Conservation (phyloP, 148 eudicot species). For the Pouteria glomerata region DNA sequence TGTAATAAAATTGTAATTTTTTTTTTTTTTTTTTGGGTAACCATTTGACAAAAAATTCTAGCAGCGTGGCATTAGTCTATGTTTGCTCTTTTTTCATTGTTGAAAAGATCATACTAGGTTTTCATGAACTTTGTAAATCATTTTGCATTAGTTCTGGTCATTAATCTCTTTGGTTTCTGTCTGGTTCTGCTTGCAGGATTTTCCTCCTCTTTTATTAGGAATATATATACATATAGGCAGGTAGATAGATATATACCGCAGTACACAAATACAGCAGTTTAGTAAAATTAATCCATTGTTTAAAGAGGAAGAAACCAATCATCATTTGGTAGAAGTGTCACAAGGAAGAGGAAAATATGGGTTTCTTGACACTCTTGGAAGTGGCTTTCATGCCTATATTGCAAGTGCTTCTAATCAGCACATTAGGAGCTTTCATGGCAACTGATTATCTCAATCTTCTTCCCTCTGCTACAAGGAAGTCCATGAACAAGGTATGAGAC, state of each 20-base stretch:
- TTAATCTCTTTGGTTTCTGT: not conserved
- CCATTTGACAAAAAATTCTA: too few relatives aligned
- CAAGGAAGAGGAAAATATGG: too few relatives aligned
- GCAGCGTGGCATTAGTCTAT: too few relatives aligned
- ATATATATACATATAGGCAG: not conserved
- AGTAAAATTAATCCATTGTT: not conserved
- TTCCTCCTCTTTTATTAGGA: conserved; percentile 9
- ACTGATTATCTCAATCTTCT: conserved; percentile 28
- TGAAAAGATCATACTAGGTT: not conserved
- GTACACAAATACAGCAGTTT: not conserved
- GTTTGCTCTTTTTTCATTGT: not conserved
- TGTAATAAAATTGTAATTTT: too few relatives aligned
- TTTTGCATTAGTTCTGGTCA: not conserved
- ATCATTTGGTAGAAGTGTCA: too few relatives aligned
- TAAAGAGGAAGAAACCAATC: too few relatives aligned
- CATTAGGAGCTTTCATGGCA: conserved; percentile 40
- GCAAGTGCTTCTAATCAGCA: conserved; percentile 26
- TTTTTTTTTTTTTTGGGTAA: too few relatives aligned
- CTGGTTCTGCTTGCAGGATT: conserved; percentile 1
- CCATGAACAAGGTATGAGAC: conserved; percentile 34
- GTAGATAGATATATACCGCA: too few relatives aligned
- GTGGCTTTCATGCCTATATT: conserved; percentile 31
- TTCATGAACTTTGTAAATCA: not conserved
- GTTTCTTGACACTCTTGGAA: conserved; percentile 22
- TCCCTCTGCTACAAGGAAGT: conserved; percentile 22